A percentile compares a stretch with the other conserved stretches of the same genome.
phyloP scores from a whole-genome alignment of 192 early-diverging fungal genomes.

The Gamsiella multidivaricata region DNA sequence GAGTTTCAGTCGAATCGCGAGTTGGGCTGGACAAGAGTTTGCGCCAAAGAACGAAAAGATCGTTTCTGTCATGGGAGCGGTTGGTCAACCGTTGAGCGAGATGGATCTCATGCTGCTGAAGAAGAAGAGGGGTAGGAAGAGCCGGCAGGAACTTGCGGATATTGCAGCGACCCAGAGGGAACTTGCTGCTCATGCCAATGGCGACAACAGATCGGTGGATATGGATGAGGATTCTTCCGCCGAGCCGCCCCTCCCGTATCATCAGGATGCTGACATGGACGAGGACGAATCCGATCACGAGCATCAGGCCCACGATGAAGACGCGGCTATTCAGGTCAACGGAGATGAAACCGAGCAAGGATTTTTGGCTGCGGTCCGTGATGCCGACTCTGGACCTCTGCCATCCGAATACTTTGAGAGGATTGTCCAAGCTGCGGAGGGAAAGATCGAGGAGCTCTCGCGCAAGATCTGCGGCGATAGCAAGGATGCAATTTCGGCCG shows the following conservation, averaged over 20 bases:
- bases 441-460: slow-evolving; percentile 25
- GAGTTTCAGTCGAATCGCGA: slow-evolving; percentile 21
- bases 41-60: slow-evolving; percentile 15
- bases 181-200: slow-evolving; percentile 2
- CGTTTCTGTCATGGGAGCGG: slow-evolving; percentile 25
- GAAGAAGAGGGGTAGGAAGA: slow-evolving; percentile 45
- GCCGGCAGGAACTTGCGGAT: slow-evolving; percentile 44
- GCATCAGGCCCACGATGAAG: neutral
- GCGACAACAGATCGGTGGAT: slow-evolving; percentile 13
- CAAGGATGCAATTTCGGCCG: slow-evolving; percentile 11
- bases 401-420: slow-evolving; percentile 20
- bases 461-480: slow-evolving; percentile 16
- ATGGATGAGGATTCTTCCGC: slow-evolving; percentile 3
- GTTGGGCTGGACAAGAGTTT: slow-evolving; percentile 23
- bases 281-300: slow-evolving; percentile 13
- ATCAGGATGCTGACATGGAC: slow-evolving; percentile 25
- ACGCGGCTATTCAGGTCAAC: neutral
- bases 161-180: slow-evolving; percentile 42
- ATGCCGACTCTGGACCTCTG: slow-evolving; percentile 5
- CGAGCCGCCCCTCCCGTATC: neutral
- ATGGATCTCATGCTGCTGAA: slow-evolving; percentile 21
- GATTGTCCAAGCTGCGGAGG: slow-evolving; percentile 13
- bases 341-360: neutral
- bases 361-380: slow-evolving; percentile 1
- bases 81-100: slow-evolving; percentile 32